These are phyloP conservation scores for Ustilago lituana DNA, from an alignment of 1,284 basidiomycete genomes.

Conservation along the genomic window DNA sequence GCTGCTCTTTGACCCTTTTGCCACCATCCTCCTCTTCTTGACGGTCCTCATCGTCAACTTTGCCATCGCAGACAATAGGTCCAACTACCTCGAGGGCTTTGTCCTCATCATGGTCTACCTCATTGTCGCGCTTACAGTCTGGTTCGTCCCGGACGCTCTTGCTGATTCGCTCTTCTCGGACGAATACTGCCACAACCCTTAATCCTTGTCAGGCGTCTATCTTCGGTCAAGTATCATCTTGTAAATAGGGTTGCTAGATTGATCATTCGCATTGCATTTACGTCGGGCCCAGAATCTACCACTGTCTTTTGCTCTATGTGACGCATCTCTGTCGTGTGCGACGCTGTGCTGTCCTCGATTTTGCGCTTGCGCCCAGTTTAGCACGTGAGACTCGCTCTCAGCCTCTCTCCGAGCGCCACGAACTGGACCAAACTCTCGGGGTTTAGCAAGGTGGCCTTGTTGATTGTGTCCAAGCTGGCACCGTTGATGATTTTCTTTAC, in stretches of 20 bases:
- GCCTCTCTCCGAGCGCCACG: constrained; percentile 72
- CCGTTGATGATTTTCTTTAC: constrained; percentile 87
- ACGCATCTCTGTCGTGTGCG: no score
- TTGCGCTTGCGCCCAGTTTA: no score
- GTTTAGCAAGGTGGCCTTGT: constrained; percentile 80
- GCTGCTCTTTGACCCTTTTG: constrained; percentile 59
- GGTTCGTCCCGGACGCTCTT: constrained; percentile 48
- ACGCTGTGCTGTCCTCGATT: no score
- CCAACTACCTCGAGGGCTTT: constrained; percentile 58
- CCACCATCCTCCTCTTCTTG: constrained; percentile 58
- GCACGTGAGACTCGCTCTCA: constrained; percentile 69
- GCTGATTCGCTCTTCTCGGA: constrained; percentile 42
- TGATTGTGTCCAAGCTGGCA: constrained; percentile 76
- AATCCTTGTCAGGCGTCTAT: neutral
- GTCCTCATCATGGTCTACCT: constrained; percentile 58
- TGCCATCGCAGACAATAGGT: constrained; percentile 54
- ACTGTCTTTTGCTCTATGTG: no score
- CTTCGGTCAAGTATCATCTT: neutral
- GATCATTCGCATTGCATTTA: no score
- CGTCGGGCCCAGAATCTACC: no score
- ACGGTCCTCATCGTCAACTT: constrained; percentile 57
- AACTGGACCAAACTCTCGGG: constrained; percentile 78
- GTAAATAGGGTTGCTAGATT: no score
- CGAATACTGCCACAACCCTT: constrained; percentile 20
- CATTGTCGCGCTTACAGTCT: constrained; percentile 50